Base-by-base conservation (phyloP, 1,284 basidiomycete genomes). In the Heterobasidion occidentale region DNA sequence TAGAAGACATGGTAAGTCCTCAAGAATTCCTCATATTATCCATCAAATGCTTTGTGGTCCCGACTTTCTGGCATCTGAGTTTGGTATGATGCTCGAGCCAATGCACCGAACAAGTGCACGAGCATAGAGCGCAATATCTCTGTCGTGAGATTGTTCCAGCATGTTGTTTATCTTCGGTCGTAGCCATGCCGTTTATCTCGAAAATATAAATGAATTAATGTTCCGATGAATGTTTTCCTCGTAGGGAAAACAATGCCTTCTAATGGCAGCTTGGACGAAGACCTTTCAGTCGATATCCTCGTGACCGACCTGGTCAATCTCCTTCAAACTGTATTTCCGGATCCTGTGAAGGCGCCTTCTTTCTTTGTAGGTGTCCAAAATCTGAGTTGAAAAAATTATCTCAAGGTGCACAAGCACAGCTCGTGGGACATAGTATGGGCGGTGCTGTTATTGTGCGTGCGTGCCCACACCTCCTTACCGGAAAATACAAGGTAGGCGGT, bases 351-450 rank as follows among this genome's bases (percentile, higher is more conserved):
- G 1, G 77, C 90, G 1, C 92, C 94, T 0, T 80, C 83, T 0
- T 67, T 97, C 11, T 68, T 97, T 57, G 92, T 94, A 64, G 62
- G 80, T 72, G 27, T 27, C 46, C 52, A 11, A 5, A 38, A 34
- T 9, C 38, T 42, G 38, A 12, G 38, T 8, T 42, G 3, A 1
- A 45, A 54, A 54, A 54, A 34, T 38, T 35, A 33, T 34, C n/a
- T 55, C 20, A 48, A 62, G 42, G 55, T 44, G 17, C 27, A 49
- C 56, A 52, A 27, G 4, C 51, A 15, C 61, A 94, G 91, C 78
- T 94, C 5, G 76, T 93, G 4, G 93, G 92, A 0, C 92, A 95
- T 66, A 93, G 91, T 60, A 92, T 96, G 86, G 94, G 94, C 11
- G 93, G 93, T 15, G 88, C 92, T 0, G 92, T 95, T 1, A 80